Percentiles rank a stretch among this genome's conserved stretches.
phyloP scores from a whole-genome alignment of 768 basidiomycete genomes.

The Lenzites betulinus region DNA sequence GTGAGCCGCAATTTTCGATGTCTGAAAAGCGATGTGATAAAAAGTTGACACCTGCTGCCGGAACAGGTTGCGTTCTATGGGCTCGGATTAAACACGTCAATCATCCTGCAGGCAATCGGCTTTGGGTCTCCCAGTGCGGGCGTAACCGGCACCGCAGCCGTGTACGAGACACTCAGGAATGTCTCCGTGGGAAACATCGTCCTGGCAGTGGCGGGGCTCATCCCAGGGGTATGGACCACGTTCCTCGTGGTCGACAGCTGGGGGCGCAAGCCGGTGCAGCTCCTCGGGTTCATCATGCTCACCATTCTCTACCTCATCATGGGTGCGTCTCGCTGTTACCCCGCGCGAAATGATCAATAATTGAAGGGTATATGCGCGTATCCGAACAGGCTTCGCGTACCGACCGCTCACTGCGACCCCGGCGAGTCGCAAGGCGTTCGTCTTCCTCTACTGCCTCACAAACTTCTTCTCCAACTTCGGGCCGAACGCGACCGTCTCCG shows the following conservation, averaged over 20 bases:
- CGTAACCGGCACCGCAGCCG: conserved; percentile 15
- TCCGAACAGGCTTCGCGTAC: conserved; percentile 31
- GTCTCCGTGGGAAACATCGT: conserved; percentile 39
- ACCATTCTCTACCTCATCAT: conserved; percentile 37
- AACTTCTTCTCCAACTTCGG: conserved; percentile 50
- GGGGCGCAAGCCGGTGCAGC: conserved; percentile 44
- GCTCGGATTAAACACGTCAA: conserved; percentile 48
- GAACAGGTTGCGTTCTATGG: conserved; percentile 52
- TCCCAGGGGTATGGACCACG: conserved; percentile 42
- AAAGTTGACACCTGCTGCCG: conserved; percentile 17
- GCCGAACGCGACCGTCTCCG: conserved; percentile 46
- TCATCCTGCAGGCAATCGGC: conserved; percentile 38
- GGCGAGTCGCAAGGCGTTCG: conserved; percentile 34
- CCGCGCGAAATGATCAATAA: background rate
- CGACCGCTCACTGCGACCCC: conserved; percentile 30
- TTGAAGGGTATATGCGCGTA: too few species aligned
- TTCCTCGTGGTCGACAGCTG: conserved; percentile 40
- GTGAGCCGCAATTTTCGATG: conserved; percentile 39
- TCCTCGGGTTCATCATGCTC: conserved; percentile 41
- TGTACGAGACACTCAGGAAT: conserved; percentile 34
- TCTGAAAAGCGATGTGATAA: background rate
- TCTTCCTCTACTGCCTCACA: conserved; percentile 42
- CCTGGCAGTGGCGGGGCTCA: conserved; percentile 40
- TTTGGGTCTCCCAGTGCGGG: conserved; percentile 23
- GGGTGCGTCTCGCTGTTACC: conserved; percentile 19